A percentile compares a stretch with the other conserved stretches of the same genome.
These are phyloP conservation scores for Trypanosoma melophagium DNA, from an alignment of 208 protist species.

Conservation along the genomic window DNA sequence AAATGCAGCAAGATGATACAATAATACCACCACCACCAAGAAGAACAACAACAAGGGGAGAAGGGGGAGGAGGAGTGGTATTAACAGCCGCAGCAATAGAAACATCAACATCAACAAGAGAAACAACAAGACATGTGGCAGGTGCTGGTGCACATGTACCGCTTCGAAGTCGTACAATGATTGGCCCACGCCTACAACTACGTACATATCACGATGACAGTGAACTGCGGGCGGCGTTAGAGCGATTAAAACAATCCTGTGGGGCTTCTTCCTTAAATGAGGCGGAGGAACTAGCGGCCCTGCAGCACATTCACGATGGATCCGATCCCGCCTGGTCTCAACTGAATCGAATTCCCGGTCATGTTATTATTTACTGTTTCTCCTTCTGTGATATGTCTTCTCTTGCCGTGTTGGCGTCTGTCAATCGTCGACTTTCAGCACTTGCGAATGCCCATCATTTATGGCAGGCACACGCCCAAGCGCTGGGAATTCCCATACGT, in stretches of 20 bases:
- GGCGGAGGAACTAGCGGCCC: conserved; percentile 29
- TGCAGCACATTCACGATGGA: neutral
- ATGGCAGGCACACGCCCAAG: conserved; percentile 30
- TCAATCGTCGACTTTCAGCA: conserved; percentile 28
- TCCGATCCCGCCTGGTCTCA: neutral
- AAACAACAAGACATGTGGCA: conserved; percentile 3
- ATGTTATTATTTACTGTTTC: conserved; percentile 34
- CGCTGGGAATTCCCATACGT: neutral
- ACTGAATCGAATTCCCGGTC: conserved; percentile 26
- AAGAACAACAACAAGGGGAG: neutral
- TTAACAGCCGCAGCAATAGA: too few relatives aligned
- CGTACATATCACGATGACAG: conserved; percentile 29
- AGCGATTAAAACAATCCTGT: conserved; percentile 30
- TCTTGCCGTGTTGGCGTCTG: conserved; percentile 22
- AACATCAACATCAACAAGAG: too few relatives aligned
- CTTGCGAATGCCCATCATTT: conserved; percentile 22
- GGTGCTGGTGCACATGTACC: conserved; percentile 21
- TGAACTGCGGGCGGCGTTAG: conserved; percentile 22
- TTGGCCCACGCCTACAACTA: conserved; percentile 18
- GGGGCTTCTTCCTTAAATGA: conserved; percentile 27
- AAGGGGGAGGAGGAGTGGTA: neutral
- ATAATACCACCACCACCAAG: neutral
- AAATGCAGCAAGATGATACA: too few relatives aligned
- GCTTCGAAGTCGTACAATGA: conserved; percentile 19
- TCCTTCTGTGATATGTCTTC: conserved; percentile 31